Base-by-base conservation (phyloP, 2,329 filamentous ascomycete species). In the Ophiostoma piceae region DNA sequence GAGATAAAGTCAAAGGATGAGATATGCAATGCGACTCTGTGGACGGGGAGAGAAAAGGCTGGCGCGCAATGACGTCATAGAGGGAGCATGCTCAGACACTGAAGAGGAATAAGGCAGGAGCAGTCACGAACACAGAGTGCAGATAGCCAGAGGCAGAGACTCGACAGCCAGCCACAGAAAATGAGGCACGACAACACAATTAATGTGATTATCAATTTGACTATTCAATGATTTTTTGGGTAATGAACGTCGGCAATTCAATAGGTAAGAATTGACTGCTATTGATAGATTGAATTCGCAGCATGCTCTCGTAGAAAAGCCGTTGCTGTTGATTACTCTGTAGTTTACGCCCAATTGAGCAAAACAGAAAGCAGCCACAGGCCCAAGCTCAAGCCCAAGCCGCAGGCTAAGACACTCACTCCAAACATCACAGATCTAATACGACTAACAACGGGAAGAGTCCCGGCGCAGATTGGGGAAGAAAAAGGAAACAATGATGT, bases 401-500 rank as follows among this genome's bases (percentile, higher is more conserved):
- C 35, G 35, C 35, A 5, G 8, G 35, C 35, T 35, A 8, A 35
- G 35, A 35, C 22, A 62, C 14, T 41, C 39, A 26, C 51, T 26
- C 8, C 12, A 2, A 57, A 5, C 22, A 57, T 26, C 16, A 14
- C 51, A 57, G 22, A 47, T 47, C 43, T 47, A 47, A 19, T 47
- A 22, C 51, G 9, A 57, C 51, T 29, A 22, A 11, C 11, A 9
- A 26, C 51, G 51, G 51, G n/a, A 47, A 47, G 16, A 19, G 43
- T 47, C n/a, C 51, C 22, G 22, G 51, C 51, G 22, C 51, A 57
- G n/a, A 32, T 62, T 35, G 57, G 26, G 32, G 57, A 32, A 62
- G 51, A 57, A 57, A 57, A 62, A 62, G 26, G 57, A 62, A 62
- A 62, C 26, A 62, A 62, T 62, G 57, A 62, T 62, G 57, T 62